Base-by-base conservation (phyloP, 495 filamentous ascomycete genomes). In the Podospora australis region DNA sequence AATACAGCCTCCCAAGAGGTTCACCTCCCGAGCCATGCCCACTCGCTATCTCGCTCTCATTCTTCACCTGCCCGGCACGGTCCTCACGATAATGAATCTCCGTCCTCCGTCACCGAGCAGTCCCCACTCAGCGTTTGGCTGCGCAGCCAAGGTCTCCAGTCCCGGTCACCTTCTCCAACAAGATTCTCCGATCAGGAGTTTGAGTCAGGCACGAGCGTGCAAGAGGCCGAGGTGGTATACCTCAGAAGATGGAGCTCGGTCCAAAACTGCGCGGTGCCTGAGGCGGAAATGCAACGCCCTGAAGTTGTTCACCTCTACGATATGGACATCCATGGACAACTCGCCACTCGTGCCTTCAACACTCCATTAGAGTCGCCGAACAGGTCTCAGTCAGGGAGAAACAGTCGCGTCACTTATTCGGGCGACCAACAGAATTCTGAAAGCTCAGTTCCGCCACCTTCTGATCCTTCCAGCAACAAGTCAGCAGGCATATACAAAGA, bases 71-170 rank as follows among this genome's bases (percentile, higher is more conserved):
- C 47, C 24, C 47, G 56, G 4, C 50, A 42, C 1, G 49, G 41
- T 6, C 50, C 51, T 2, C 59, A 52, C 9, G 49, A 28, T 7
- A 59, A 48, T 29, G 51, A 46, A 9, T 35, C 21, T 4, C 26
- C 41, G n/a, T 42, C 49, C 5, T 42, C 49, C 5, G 21, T 14
- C 2, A 44, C 26, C 36, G 58, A 65, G 24, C 55, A 66, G 50
- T 70, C 68, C 0, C 66, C 67, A 22, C 34, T 72, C 32, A 55
- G 63, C 23, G 61, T 60, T n/a, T 72, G 69, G 69, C 48, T 72
- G 26, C 46, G 68, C 10, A 72, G 66, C 36, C 69, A 72, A 46
- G 65, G 63, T 14, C 47, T 68, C 17, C 59, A 57, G 21, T 62
- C 63, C 20, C 46, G 45, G 11, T 63, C 67, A 13, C 52, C 50